phyloP scores from a whole-genome alignment of 495 filamentous ascomycete species.

The Daldinia decipiens region DNA sequence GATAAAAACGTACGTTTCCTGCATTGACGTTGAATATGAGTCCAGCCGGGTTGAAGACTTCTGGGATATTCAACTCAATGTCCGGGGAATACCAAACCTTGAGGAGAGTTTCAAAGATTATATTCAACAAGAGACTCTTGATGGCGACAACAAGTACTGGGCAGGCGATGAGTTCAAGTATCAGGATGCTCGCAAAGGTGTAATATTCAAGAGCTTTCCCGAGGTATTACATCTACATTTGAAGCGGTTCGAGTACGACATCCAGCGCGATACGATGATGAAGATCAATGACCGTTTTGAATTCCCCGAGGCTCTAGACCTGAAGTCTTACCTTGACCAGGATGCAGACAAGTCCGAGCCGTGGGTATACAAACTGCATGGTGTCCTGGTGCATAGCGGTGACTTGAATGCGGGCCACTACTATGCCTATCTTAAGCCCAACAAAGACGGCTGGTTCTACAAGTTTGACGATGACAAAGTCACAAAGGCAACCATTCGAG shows the following conservation, averaged over 20 bases:
- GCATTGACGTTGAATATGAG: constrained; percentile 97
- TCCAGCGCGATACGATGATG: constrained; percentile 95
- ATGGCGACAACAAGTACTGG: constrained; percentile 98
- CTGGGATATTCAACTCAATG: constrained; percentile 98
- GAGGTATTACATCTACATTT: constrained; percentile 95
- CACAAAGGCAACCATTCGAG: constrained; percentile 87
- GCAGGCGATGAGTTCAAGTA: constrained; percentile 87
- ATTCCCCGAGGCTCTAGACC: constrained; percentile 94
- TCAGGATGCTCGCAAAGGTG: constrained; percentile 96
- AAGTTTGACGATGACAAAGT: constrained; percentile 98
- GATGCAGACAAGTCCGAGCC: constrained; percentile 89
- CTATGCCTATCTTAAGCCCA: constrained; percentile 95
- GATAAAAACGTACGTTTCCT: constrained; percentile 97
- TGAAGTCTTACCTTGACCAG: constrained; percentile 84
- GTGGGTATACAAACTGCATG: constrained; percentile 91
- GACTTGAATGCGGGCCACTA: constrained; percentile 99
- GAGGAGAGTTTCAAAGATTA: constrained; percentile 97
- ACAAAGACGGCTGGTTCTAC: constrained; percentile 92
- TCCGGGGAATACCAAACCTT: constrained; percentile 89
- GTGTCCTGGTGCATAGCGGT: constrained; percentile 95
- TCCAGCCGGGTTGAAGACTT: constrained; percentile 95
- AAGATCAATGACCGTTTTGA: constrained; percentile 99
- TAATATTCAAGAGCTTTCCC: constrained; percentile 96
- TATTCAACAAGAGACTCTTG: constrained; percentile 93
- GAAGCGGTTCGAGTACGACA: constrained; percentile 98